A percentile compares a stretch with the other conserved stretches of the same genome.
Conservation (phyloP, 345 rosid species). For the Sisymbrium altissimum region DNA sequence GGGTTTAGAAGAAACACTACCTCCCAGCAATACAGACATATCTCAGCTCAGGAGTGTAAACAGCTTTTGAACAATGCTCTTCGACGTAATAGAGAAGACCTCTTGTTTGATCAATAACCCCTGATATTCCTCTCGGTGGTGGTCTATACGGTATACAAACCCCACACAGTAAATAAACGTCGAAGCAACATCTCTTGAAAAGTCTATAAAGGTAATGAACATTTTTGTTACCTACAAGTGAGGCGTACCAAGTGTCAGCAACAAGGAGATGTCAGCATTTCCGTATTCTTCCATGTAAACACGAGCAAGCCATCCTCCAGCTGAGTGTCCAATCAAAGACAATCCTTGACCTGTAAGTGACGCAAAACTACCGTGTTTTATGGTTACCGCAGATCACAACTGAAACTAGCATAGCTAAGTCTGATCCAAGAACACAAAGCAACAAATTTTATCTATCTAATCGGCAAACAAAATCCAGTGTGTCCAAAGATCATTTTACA, state of each 20-base stretch:
- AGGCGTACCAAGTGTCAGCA: slow-evolving; percentile 94
- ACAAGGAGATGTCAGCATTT: slow-evolving; percentile 53
- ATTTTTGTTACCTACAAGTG: slow-evolving; percentile 68
- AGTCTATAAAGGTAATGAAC: not conserved
- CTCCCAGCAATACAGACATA: slow-evolving; percentile 92
- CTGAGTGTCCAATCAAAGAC: slow-evolving; percentile 91
- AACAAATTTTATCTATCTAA: not conserved
- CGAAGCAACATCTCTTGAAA: not conserved
- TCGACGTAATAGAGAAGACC: slow-evolving; percentile 81
- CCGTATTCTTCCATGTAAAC: slow-evolving; percentile 86
- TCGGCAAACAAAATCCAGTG: not conserved
- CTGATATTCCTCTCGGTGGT: slow-evolving; percentile 73
- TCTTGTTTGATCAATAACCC: slow-evolving; percentile 91
- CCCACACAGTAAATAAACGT: slow-evolving; percentile 4
- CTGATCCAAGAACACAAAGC: not conserved
- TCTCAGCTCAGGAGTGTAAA: slow-evolving; percentile 64
- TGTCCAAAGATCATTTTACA: not conserved
- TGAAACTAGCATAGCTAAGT: slow-evolving; percentile 1
- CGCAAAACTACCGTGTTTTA: not conserved
- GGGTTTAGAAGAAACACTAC: slow-evolving; percentile 35
- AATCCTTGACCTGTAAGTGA: slow-evolving; percentile 47
- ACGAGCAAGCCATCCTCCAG: slow-evolving; percentile 98
- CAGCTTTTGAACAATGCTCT: slow-evolving; percentile 69
- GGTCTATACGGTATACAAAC: slow-evolving; percentile 47
- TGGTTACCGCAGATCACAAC: not conserved